Evolutionary conservation across 495 filamentous ascomycete genomes (phyloP), one percentile per base, ranked within the genome.

Genomic region (Penicillium silybi): DNA sequence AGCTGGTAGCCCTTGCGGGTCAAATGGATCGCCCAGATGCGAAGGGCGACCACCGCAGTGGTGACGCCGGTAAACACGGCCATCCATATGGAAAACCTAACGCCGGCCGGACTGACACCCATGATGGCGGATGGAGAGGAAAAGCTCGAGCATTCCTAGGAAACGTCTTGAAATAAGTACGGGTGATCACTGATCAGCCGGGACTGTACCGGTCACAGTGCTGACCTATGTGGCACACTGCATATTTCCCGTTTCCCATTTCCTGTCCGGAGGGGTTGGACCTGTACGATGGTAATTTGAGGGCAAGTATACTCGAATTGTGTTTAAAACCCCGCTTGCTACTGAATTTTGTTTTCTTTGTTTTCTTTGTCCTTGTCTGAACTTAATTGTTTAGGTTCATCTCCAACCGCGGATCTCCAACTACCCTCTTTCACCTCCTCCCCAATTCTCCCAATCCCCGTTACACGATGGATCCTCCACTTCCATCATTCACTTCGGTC

Each of bases 401-500:
- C 2, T 23, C 22, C 3, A 23, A 23, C 22, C 29, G 1, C 29
- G 11, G 11, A 32, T 1, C 29, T 3, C 10, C 4, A n/a, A 19
- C 37, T 18, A 6, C 37, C 4, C 18, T 39, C 37, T 19, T 39
- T 39, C 18, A 6, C 37, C 7, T 18, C 37, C 13, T 39, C n/a
- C 0, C n/a, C n/a, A n/a, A 39, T 19, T 39, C 37, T 17, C 13
- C n/a, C 6, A 5, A 8, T 38, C 16, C 13, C 4, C 3, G 46
- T 49, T 51, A 45, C 19, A 50, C 19, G 10, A 57, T 61, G 50
- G 44, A 53, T 13, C 60, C 61, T 16, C 62, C 63, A 13, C 54
- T 69, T 7, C 63, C 65, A 4, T 68, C 65, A 2, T 46, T 62
- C 10, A 60, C 56, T 3, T 23, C 52, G 2, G 57, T 52, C 38